These are phyloP conservation scores for Danielia reshetovae DNA, from an alignment of 805 yeast species.

Conservation along the genomic window DNA sequence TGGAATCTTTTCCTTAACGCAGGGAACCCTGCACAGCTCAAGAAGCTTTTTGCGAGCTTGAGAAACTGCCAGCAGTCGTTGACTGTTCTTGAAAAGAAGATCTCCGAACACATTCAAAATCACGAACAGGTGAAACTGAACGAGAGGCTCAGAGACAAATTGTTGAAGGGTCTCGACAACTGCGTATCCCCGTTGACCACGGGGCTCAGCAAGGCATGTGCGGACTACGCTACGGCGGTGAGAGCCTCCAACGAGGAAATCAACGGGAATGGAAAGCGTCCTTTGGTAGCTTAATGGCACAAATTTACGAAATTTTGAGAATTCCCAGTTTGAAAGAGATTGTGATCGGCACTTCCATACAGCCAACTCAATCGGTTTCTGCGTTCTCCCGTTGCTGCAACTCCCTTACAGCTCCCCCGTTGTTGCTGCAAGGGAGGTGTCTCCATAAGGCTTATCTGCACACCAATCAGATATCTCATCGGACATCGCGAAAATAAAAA, in stretches of 20 bases:
- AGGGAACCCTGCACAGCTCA: conserved; percentile 34
- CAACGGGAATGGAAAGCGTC: conserved; percentile 35
- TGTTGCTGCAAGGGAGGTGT: no score
- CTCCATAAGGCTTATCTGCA: no score
- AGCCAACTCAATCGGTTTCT: no score
- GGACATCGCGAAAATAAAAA: conserved; percentile 2
- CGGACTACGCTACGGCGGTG: conserved; percentile 32
- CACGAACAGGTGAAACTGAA: conserved; percentile 19
- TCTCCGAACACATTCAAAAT: conserved; percentile 11
- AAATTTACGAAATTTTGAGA: no score
- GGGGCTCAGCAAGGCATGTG: conserved; percentile 32
- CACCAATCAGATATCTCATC: no score
- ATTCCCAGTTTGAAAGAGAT: no score
- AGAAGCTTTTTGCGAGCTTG: conserved; percentile 33
- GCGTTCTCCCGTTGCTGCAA: no score
- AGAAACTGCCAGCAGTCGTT: conserved; percentile 32
- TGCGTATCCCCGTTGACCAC: conserved; percentile 30
- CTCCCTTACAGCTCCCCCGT: no score
- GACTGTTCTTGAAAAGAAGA: conserved; percentile 23
- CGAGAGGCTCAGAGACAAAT: conserved; percentile 31
- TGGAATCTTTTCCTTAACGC: conserved; percentile 38
- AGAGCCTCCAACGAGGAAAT: conserved; percentile 16
- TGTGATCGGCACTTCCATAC: no score
- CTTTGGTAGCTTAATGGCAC: conserved; percentile 13
- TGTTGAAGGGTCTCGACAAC: conserved; percentile 28